phyloP scores from a whole-genome alignment of 163 green algal genomes.

The Scenedesmus sp. region DNA sequence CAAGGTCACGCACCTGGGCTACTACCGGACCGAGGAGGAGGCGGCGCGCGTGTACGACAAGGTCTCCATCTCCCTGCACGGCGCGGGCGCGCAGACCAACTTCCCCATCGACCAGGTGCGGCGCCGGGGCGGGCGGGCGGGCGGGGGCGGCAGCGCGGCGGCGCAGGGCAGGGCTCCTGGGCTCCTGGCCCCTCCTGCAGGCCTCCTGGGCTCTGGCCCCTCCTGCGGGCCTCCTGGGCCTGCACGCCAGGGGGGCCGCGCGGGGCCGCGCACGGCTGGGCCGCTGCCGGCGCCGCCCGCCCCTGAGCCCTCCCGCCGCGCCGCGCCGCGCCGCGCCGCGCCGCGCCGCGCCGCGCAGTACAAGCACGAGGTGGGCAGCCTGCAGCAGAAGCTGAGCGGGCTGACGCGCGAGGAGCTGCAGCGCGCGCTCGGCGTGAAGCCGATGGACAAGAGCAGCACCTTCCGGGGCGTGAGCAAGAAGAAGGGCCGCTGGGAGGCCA shows the following conservation, averaged over 20 bases:
- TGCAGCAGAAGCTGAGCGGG: slow-evolving; percentile 52
- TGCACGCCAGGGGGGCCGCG: no score
- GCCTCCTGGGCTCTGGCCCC: no score
- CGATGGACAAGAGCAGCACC: slow-evolving; percentile 78
- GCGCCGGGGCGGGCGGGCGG: no score
- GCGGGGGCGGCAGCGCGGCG: neutral
- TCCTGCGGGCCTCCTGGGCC: no score
- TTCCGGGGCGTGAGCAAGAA: slow-evolving; percentile 79
- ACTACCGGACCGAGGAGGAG: slow-evolving; percentile 81
- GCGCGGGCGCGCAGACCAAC: slow-evolving; percentile 75
- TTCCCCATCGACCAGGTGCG: slow-evolving; percentile 61
- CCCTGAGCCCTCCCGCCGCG: neutral
- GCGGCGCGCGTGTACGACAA: slow-evolving; percentile 80
- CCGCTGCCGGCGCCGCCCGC: neutral
- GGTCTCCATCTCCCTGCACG: slow-evolving; percentile 73
- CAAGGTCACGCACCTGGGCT: slow-evolving; percentile 81
- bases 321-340: neutral
- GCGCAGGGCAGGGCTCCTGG: no score
- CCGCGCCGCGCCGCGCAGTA: slow-evolving; percentile 52
- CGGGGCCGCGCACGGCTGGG: neutral
- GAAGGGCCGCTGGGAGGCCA: slow-evolving; percentile 84
- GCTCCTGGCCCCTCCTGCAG: no score
- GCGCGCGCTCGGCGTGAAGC: slow-evolving; percentile 76
- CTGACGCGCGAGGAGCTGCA: slow-evolving; percentile 77
- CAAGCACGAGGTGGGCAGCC: slow-evolving; percentile 45